Evolutionary conservation across 352 stramenopile species (phyloP).

Genomic region (Phytophthora lateralis): DNA sequence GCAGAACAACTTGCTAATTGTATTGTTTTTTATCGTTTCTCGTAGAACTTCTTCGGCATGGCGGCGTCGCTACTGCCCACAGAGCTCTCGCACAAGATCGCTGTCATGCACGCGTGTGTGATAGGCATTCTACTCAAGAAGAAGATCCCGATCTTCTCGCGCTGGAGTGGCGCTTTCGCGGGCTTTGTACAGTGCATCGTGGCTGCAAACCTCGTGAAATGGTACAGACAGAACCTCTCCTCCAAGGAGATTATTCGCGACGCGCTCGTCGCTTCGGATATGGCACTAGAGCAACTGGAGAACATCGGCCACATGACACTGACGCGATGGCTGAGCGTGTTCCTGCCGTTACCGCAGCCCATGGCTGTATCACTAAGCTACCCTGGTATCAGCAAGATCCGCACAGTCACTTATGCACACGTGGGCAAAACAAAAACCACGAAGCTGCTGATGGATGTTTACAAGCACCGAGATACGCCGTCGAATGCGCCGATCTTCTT

Average conservation of each 20-base stretch:
- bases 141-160: conserved; percentile 54
- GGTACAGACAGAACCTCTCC: conserved; percentile 49
- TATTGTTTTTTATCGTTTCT: conserved; percentile 1
- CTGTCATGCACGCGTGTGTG: conserved; percentile 45
- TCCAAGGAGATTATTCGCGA: conserved; percentile 49
- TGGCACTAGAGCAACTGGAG: conserved; percentile 35
- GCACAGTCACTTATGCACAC: conserved; percentile 55
- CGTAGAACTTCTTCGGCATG: conserved; percentile 53
- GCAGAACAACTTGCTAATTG: conserved; percentile 9
- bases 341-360: conserved; percentile 58
- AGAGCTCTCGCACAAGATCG: conserved; percentile 59
- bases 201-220: conserved; percentile 44
- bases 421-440: conserved; percentile 59
- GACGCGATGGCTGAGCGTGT: conserved; percentile 56
- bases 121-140: conserved; percentile 45
- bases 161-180: conserved; percentile 53
- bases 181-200: conserved; percentile 53
- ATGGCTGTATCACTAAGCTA: conserved; percentile 53
- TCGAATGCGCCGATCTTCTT: conserved; percentile 67
- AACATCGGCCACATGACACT: conserved; percentile 49
- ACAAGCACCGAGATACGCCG: conserved; percentile 43
- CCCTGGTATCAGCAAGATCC: conserved; percentile 46
- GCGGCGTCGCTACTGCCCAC: conserved; percentile 46
- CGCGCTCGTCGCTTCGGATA: conserved; percentile 39
- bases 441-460: conserved; percentile 71